Percentiles rank a stretch among this genome's conserved stretches.
phyloP scores from a whole-genome alignment of 352 stramenopile species.

The Globisporangium recalcitrans region DNA sequence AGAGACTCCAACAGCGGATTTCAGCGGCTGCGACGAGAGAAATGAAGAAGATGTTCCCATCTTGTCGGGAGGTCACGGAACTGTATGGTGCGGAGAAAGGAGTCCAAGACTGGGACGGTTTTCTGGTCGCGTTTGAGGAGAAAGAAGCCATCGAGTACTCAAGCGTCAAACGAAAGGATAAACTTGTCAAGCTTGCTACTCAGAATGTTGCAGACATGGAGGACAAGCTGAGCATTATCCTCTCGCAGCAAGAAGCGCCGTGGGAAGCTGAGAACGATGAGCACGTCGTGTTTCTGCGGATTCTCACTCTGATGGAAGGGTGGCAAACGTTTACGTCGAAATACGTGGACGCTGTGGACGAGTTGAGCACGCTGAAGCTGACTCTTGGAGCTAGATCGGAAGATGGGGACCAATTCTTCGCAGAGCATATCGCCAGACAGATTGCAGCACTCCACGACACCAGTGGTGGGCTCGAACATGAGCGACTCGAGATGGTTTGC shows the following conservation, averaged over 20 bases:
- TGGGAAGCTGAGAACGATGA: neutral
- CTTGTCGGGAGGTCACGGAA: conserved; percentile 21
- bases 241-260: conserved; percentile 24
- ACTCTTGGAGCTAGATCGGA: conserved; percentile 36
- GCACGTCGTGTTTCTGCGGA: conserved; percentile 20
- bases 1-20: conserved; percentile 20
- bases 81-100: conserved; percentile 13
- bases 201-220: conserved; percentile 40
- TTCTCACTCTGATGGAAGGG: conserved; percentile 32
- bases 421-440: conserved; percentile 22
- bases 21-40: conserved; percentile 60
- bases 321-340: conserved; percentile 44
- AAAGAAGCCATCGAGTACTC: conserved; percentile 28
- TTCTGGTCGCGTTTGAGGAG: conserved; percentile 41
- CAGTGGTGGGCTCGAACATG: conserved; percentile 16
- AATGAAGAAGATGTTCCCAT: conserved; percentile 39
- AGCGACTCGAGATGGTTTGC: conserved; percentile 20
- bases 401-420: conserved; percentile 34
- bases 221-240: conserved; percentile 16
- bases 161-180: conserved; percentile 45
- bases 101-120: conserved; percentile 27
- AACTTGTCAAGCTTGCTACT: conserved; percentile 40
- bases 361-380: conserved; percentile 36
- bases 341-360: conserved; percentile 30
- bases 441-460: conserved; percentile 12